Percentiles rank a stretch among this genome's conserved stretches.
Conservation (phyloP, 345 rosid species). For the Laguncularia racemosa region DNA sequence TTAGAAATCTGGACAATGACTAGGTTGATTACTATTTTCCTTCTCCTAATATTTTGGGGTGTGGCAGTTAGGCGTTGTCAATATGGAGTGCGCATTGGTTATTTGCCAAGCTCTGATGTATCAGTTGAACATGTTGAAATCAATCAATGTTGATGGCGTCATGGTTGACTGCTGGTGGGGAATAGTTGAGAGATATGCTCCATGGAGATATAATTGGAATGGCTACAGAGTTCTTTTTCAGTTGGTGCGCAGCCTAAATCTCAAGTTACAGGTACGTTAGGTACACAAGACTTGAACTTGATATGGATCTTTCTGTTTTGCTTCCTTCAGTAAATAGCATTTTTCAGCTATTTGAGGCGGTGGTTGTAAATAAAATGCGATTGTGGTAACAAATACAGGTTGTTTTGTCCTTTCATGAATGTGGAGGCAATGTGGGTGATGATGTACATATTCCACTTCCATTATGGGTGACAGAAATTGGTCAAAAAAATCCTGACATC, state of each 20-base stretch:
- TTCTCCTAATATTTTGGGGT: slow-evolving; percentile 4
- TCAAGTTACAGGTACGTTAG: slow-evolving; percentile 82
- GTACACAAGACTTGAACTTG: neutral
- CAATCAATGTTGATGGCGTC: slow-evolving; percentile 76
- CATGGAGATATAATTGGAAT: slow-evolving; percentile 75
- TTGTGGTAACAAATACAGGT: slow-evolving; percentile 43
- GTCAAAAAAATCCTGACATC: slow-evolving; percentile 75
- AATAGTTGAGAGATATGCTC: slow-evolving; percentile 71
- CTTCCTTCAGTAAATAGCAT: neutral
- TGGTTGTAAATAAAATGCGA: neutral
- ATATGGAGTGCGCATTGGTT: slow-evolving; percentile 64
- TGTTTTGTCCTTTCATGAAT: slow-evolving; percentile 95
- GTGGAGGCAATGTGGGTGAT: slow-evolving; percentile 97
- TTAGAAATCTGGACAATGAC: too few relatives aligned
- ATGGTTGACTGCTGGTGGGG: slow-evolving; percentile 99
- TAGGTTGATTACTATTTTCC: too few relatives aligned
- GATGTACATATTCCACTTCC: slow-evolving; percentile 86
- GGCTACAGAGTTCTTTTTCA: slow-evolving; percentile 80
- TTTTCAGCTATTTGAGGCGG: neutral
- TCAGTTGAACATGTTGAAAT: slow-evolving; percentile 57
- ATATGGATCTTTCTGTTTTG: too few relatives aligned
- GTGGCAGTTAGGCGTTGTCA: slow-evolving; percentile 64
- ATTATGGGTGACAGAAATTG: slow-evolving; percentile 69
- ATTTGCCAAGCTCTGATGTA: slow-evolving; percentile 56
- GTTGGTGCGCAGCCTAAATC: slow-evolving; percentile 46